These are phyloP conservation scores for Penicillium crystallinum DNA, from an alignment of 495 filamentous ascomycete species.

Conservation along the genomic window DNA sequence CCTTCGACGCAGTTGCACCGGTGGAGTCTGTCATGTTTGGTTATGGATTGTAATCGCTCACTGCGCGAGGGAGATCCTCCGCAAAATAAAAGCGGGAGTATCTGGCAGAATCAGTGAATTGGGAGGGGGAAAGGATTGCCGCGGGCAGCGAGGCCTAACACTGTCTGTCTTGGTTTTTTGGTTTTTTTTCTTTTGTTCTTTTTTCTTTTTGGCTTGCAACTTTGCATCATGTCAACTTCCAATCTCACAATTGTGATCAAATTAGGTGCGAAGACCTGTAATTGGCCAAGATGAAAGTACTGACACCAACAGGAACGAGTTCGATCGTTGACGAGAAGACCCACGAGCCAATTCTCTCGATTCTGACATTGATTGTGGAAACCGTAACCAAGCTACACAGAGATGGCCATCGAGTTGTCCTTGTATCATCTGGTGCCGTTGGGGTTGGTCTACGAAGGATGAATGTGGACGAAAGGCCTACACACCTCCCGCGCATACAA, in stretches of 20 bases:
- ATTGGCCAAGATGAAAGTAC: constrained; percentile 7
- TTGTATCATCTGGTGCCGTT: constrained; percentile 96
- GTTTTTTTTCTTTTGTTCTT: not conserved
- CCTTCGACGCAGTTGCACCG: constrained; percentile 15
- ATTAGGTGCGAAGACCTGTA: constrained; percentile 60
- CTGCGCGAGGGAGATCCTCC: constrained; percentile 35
- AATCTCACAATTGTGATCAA: constrained; percentile 83
- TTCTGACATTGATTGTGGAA: constrained; percentile 84
- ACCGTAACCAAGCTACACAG: constrained; percentile 78
- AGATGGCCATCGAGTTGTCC: constrained; percentile 89
- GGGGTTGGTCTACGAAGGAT: constrained; percentile 86
- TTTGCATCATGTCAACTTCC: constrained; percentile 21
- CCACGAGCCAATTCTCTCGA: constrained; percentile 94
- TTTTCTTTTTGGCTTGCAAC: not conserved
- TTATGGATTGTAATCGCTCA: not conserved
- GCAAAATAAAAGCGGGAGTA: constrained; percentile 29
- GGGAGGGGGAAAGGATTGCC: too few relatives aligned
- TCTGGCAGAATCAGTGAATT: constrained; percentile 27
- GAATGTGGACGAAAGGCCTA: constrained; percentile 84
- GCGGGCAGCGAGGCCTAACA: not conserved
- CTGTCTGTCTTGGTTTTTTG: not conserved
- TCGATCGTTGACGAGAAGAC: constrained; percentile 96
- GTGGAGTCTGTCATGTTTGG: constrained; percentile 32
- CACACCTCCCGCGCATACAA: constrained; percentile 79
- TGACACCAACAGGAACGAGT: constrained; percentile 69